Evolutionary conservation across 257 asterid species (phyloP), one percentile per base, ranked within the genome.

Genomic region (Scutellaria minor): DNA sequence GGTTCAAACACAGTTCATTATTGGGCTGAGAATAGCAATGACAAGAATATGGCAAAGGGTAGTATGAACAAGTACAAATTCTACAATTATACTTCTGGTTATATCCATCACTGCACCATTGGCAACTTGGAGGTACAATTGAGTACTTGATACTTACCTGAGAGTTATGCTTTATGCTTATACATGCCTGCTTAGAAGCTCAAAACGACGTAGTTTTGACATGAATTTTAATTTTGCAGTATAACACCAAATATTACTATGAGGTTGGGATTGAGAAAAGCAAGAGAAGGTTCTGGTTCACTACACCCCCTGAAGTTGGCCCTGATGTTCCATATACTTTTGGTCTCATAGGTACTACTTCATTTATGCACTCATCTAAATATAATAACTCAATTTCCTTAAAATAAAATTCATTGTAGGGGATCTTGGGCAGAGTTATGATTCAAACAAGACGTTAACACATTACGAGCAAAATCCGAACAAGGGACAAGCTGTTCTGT

Each of bases 361-460:
- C 12, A 10, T 39, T 39, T 5, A 4, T 12, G 37, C 5, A 3
- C 2, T n/a, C 24, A 1, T 51, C 57, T 14, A 15, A 6, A 3
- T 14, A 2, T 51, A 7, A 3, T 4, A 31, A 31, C 37, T 31
- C 37, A 31, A 31, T n/a, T 51, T 51, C 11, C 9, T 51, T 5
- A 50, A 50, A 50, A 46, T 46, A 46, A 46, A 2, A 46, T 46
- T 46, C 14, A 20, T 39, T 83, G 70, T 73, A 91, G 97, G 98
- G 78, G 98, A 88, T 82, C 82, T 92, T 58, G 96, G 96, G 6
- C 98, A 92, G 80, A 92, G 81, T 46, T 90, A 66, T 47, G 96
- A 85, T 75, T 92, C 98, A 5, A 92, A 92, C 83, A 62, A 5
- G 6, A 90, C 96, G 2, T 88, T 92, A 18, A 76, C 87, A 0